These are phyloP conservation scores for Skeletonema costatum DNA, from an alignment of 108 stramenopile genomes.

Conservation along the genomic window DNA sequence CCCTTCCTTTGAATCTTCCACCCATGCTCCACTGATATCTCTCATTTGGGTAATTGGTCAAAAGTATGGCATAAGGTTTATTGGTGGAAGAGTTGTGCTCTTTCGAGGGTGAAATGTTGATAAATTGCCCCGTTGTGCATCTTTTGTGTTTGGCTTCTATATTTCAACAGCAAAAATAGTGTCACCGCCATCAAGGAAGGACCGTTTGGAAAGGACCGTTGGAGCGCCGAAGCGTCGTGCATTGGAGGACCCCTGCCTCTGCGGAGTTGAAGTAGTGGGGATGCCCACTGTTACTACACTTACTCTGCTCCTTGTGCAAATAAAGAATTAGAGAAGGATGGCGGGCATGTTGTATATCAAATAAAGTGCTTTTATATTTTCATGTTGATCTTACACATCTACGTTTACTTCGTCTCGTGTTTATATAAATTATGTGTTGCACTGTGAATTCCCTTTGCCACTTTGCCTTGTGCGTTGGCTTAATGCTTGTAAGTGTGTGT, in stretches of 20 bases:
- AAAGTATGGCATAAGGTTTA: too few relatives aligned
- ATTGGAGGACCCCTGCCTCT: conserved; percentile 16
- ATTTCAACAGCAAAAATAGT: conserved; percentile 73
- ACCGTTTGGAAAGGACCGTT: conserved; percentile 23
- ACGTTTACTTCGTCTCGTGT: too few relatives aligned
- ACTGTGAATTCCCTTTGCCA: too few relatives aligned
- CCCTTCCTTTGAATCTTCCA: conserved; percentile 91
- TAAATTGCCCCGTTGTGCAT: conserved; percentile 93
- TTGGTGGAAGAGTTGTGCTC: too few relatives aligned
- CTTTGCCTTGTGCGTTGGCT: too few relatives aligned
- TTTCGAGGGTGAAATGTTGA: conserved; percentile 94
- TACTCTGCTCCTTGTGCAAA: conserved; percentile 61
- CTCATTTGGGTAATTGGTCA: conserved; percentile 78
- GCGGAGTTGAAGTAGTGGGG: not conserved
- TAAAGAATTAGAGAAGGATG: not conserved
- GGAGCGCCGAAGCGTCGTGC: conserved; percentile 65
- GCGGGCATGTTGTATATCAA: too few relatives aligned
- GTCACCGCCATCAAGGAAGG: conserved; percentile 60
- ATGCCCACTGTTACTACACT: too few relatives aligned
- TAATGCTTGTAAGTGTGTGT: too few relatives aligned
- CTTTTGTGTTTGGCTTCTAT: conserved; percentile 93
- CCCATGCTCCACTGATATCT: conserved; percentile 95
- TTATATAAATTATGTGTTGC: too few relatives aligned
- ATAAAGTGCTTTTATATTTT: too few relatives aligned
- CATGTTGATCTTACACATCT: too few relatives aligned